Percentiles rank a stretch among this genome's conserved stretches.
Conservation (phyloP, 2,329 filamentous ascomycete species). For the Pseudocercospora pini-densiflorae region DNA sequence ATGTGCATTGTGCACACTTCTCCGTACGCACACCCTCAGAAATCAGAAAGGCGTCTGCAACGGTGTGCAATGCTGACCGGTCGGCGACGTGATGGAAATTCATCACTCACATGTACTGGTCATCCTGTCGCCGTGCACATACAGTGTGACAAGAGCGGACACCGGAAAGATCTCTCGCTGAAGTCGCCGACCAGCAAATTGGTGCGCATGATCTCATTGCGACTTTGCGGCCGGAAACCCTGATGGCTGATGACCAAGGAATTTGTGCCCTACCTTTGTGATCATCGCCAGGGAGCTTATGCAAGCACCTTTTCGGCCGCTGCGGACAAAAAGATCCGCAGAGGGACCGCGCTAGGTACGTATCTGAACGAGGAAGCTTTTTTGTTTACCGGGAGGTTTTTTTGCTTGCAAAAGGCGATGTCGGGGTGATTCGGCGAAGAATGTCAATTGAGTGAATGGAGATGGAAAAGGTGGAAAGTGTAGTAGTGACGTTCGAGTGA, state of each 20-base stretch:
- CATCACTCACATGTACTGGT: background rate
- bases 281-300: conserved; percentile 5
- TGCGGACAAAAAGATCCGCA: background rate
- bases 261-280: background rate
- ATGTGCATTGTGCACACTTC: too few relatives aligned
- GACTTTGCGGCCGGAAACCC: background rate
- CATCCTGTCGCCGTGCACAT: background rate
- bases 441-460: background rate
- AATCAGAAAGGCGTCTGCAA: too few relatives aligned
- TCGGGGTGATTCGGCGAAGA: background rate
- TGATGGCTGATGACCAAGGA: background rate
- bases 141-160: background rate
- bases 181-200: background rate
- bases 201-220: background rate
- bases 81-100: background rate
- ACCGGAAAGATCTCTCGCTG: background rate
- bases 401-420: background rate
- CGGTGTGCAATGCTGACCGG: background rate
- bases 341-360: conserved; percentile 4
- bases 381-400: background rate
- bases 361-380: background rate
- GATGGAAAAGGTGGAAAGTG: background rate
- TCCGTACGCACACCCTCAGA: too few relatives aligned
- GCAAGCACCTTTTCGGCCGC: background rate
- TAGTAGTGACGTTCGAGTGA: background rate